Evolutionary conservation across 805 yeast species (phyloP).

Genomic region (Saccharomycopsis malanga): DNA sequence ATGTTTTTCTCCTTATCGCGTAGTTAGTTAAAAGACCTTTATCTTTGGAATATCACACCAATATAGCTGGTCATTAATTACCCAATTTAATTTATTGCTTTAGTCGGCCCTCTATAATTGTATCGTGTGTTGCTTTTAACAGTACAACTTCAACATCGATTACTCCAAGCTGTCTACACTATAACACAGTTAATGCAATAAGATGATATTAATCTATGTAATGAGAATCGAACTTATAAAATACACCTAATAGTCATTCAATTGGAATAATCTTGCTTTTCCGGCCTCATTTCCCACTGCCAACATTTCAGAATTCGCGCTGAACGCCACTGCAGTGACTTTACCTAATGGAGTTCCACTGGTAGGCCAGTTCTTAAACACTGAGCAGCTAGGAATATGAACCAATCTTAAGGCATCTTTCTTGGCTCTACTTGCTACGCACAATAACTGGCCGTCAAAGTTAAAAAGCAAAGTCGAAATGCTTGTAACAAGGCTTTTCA

Average conservation of each 20-base stretch:
- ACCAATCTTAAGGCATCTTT: slow-evolving; percentile 81
- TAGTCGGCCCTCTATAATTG: too few relatives aligned
- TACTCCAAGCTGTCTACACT: too few relatives aligned
- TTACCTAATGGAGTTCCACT: slow-evolving; percentile 94
- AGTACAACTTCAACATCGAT: too few relatives aligned
- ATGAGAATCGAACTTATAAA: too few relatives aligned
- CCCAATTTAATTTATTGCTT: too few relatives aligned
- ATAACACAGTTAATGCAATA: too few relatives aligned
- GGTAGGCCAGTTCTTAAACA: slow-evolving; percentile 95
- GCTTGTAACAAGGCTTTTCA: slow-evolving; percentile 78
- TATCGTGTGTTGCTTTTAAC: too few relatives aligned
- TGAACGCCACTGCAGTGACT: slow-evolving; percentile 73
- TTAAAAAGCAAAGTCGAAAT: slow-evolving; percentile 69
- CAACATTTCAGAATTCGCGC: slow-evolving; percentile 75
- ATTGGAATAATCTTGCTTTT: slow-evolving; percentile 78
- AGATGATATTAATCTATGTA: too few relatives aligned
- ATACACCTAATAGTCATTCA: slow-evolving; percentile 73
- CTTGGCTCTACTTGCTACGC: slow-evolving; percentile 78
- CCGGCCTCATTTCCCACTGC: slow-evolving; percentile 92
- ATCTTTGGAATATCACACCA: too few relatives aligned
- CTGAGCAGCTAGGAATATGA: slow-evolving; percentile 81
- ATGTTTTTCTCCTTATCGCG: too few relatives aligned
- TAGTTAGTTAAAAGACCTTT: too few relatives aligned
- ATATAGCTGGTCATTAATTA: too few relatives aligned
- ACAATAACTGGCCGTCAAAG: slow-evolving; percentile 82